These are phyloP conservation scores for Triangularia verruculosa DNA, from an alignment of 2,329 filamentous ascomycete genomes.

Conservation along the genomic window DNA sequence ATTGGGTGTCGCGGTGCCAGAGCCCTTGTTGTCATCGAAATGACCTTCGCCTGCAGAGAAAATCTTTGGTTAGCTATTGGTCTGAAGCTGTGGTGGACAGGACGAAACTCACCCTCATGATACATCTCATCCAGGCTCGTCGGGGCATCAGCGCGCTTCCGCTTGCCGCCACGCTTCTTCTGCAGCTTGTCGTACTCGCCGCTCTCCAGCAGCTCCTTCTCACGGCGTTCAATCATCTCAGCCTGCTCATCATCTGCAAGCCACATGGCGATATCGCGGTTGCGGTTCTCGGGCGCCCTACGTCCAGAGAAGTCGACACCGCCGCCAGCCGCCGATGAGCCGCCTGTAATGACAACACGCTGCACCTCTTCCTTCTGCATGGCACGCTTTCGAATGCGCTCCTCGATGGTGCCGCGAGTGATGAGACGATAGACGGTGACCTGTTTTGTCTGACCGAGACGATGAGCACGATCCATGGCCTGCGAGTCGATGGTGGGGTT, in stretches of 20 bases:
- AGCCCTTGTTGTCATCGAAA: constrained; percentile 83
- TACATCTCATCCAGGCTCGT: constrained; percentile 94
- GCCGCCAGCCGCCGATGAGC: constrained; percentile 55
- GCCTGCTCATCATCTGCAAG: constrained; percentile 96
- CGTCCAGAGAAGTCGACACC: constrained; percentile 97
- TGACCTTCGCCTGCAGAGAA: constrained; percentile 76
- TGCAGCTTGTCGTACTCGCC: constrained; percentile 61
- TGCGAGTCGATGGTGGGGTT: constrained; percentile 98
- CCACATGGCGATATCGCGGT: constrained; percentile 99
- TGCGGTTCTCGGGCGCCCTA: constrained; percentile 80
- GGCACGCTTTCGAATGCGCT: constrained; percentile 94
- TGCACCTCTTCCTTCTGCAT: constrained; percentile 98
- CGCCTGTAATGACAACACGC: constrained; percentile 91
- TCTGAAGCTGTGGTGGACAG: background rate
- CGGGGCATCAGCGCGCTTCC: constrained; percentile 46
- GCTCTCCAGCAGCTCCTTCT: constrained; percentile 78
- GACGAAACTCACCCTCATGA: constrained; percentile 79
- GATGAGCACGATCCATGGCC: constrained; percentile 98
- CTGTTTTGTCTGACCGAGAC: constrained; percentile 91
- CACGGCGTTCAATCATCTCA: constrained; percentile 87
- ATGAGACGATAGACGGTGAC: constrained; percentile 98
- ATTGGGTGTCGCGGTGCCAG: constrained; percentile 76
- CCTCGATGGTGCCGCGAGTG: constrained; percentile 93
- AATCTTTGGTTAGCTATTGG: background rate
- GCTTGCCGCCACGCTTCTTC: constrained; percentile 55